These are phyloP conservation scores for Sphagnum tenellum DNA, from an alignment of 225 moss, liverwort and hornwort species.

Conservation along the genomic window DNA sequence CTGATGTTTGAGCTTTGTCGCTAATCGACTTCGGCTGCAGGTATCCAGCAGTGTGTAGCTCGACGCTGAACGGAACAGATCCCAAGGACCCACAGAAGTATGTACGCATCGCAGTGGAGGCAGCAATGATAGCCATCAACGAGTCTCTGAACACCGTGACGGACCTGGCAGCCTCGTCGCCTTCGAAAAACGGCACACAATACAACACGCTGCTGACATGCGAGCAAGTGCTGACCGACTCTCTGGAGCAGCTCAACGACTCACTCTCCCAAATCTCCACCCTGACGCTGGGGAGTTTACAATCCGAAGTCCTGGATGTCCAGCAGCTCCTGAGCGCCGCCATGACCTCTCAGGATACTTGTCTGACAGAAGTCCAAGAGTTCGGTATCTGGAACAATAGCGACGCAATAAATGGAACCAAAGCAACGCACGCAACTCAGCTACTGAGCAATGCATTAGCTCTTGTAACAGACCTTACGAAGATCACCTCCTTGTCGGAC, in stretches of 20 bases:
- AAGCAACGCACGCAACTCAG: constrained; percentile 11
- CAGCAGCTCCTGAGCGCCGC: constrained; percentile 77
- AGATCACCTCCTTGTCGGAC: constrained; percentile 11
- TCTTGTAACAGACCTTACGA: constrained; percentile 41
- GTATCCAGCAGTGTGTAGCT: constrained; percentile 45
- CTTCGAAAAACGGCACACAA: constrained; percentile 23
- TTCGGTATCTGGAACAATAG: constrained; percentile 33
- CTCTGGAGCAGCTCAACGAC: constrained; percentile 44
- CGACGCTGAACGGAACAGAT: constrained; percentile 26
- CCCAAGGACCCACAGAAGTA: constrained; percentile 23
- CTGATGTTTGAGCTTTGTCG: no score
- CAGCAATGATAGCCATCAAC: constrained; percentile 19
- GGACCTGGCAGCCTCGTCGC: constrained; percentile 7
- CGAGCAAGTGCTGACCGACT: constrained; percentile 30
- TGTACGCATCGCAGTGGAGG: constrained; percentile 22
- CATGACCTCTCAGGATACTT: constrained; percentile 65
- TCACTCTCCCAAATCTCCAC: constrained; percentile 29
- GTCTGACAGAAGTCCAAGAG: constrained; percentile 32
- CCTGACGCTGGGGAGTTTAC: constrained; percentile 17
- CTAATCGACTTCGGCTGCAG: constrained; percentile 4
- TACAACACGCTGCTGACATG: constrained; percentile 32
- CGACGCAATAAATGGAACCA: constrained; percentile 22
- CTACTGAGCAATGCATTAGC: constrained; percentile 71
- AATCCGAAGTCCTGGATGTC: constrained; percentile 40
- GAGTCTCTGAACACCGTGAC: constrained; percentile 18